These are phyloP conservation scores for Thraustotheca clavata DNA, from an alignment of 352 stramenopile genomes.

Conservation along the genomic window DNA sequence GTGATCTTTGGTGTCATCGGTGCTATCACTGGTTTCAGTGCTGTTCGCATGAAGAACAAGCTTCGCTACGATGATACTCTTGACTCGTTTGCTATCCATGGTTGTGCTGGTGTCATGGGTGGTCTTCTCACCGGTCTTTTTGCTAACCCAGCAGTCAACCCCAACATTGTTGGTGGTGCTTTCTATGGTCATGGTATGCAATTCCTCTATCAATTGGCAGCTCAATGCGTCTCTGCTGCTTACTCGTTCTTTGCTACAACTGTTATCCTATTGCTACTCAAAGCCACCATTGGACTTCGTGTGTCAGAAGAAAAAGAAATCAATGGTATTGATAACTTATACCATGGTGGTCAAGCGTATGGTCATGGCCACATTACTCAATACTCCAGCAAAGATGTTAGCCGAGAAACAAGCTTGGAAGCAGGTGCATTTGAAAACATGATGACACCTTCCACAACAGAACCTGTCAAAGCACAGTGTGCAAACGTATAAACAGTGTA, in stretches of 20 bases:
- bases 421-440: no score
- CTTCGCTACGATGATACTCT: slow-evolving; percentile 73
- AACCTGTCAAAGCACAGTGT: no score
- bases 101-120: slow-evolving; percentile 48
- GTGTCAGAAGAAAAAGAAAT: slow-evolving; percentile 74
- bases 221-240: slow-evolving; percentile 41
- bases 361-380: not conserved
- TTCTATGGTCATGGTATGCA: slow-evolving; percentile 44
- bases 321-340: slow-evolving; percentile 66
- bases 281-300: slow-evolving; percentile 57
- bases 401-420: no score
- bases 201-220: slow-evolving; percentile 47
- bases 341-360: slow-evolving; percentile 65
- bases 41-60: slow-evolving; percentile 52
- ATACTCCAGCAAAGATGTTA: not conserved
- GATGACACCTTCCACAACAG: no score
- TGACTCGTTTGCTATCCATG: slow-evolving; percentile 73
- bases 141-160: slow-evolving; percentile 44
- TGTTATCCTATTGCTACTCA: slow-evolving; percentile 59
- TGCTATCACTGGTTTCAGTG: slow-evolving; percentile 40
- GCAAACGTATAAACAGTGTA: no score
- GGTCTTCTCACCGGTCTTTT: slow-evolving; percentile 65
- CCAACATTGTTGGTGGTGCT: slow-evolving; percentile 39
- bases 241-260: slow-evolving; percentile 65
- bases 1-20: slow-evolving; percentile 64